Evolutionary conservation across 2,329 filamentous ascomycete species (phyloP).

Genomic region (Metarhizium rileyi): DNA sequence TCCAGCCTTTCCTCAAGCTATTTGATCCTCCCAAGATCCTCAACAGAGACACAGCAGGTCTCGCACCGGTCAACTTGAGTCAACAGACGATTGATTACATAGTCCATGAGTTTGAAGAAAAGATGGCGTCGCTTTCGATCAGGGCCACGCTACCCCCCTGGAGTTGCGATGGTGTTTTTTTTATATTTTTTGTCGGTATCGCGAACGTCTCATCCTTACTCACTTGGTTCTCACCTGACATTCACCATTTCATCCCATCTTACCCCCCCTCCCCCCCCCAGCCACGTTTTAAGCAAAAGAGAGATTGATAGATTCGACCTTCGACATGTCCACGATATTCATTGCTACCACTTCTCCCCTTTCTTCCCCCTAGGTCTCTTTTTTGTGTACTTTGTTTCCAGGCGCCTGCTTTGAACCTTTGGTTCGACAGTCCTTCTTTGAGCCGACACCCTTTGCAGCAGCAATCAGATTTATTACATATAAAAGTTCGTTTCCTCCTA

Average conservation of each 20-base stretch:
- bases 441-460: background rate
- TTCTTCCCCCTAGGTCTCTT: background rate
- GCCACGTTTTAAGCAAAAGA: background rate
- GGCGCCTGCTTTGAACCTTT: background rate
- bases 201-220: background rate
- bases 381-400: background rate
- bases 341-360: background rate
- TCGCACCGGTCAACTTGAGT: too few species aligned
- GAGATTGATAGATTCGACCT: background rate
- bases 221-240: slow-evolving; percentile 7
- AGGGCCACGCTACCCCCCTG: too few species aligned
- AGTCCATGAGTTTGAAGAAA: too few species aligned
- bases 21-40: too few species aligned
- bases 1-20: too few species aligned
- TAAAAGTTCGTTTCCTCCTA: background rate
- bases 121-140: too few species aligned
- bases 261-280: background rate
- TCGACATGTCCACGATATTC: background rate
- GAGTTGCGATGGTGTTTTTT: too few species aligned
- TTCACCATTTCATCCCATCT: background rate
- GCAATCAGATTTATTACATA: background rate
- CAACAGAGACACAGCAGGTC: too few species aligned
- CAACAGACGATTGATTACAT: too few species aligned
- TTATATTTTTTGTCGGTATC: too few species aligned
- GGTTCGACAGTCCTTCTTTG: background rate